Conservation (phyloP, 1,139 yeast genomes). For the Pneumocystis sp. region DNA sequence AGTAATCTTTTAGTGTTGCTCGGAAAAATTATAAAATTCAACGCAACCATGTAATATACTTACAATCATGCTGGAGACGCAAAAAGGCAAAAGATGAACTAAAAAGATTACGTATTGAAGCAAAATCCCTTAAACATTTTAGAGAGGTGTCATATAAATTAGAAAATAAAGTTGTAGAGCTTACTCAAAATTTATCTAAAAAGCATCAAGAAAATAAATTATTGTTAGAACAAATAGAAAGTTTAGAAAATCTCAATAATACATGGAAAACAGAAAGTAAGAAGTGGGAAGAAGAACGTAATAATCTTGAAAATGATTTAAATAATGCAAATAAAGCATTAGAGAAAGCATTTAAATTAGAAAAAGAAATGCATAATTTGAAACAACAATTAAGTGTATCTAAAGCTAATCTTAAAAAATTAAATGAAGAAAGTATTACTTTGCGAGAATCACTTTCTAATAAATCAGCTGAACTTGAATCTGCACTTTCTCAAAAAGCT, state of each 20-base stretch:
- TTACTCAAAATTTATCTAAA: conserved; percentile 67
- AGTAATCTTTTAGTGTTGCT: conserved; percentile 21
- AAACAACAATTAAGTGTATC: conserved; percentile 48
- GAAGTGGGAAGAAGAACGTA: conserved; percentile 19
- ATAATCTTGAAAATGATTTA: conserved; percentile 18
- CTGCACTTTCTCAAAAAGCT: conserved; percentile 30
- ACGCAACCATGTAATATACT: conserved; percentile 43
- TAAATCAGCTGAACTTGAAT: conserved; percentile 52
- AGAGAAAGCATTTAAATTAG: conserved; percentile 26
- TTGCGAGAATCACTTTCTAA: conserved; percentile 43
- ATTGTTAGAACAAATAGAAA: conserved; percentile 46
- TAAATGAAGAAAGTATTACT: conserved; percentile 48
- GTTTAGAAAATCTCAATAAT: conserved; percentile 28
- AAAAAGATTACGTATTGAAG: conserved; percentile 55
- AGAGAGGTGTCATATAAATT: conserved; percentile 83
- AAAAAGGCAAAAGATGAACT: conserved; percentile 55
- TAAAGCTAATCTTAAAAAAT: conserved; percentile 44
- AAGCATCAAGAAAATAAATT: conserved; percentile 70
- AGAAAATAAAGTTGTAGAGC: conserved; percentile 89
- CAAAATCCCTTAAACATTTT: conserved; percentile 77
- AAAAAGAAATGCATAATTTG: conserved; percentile 25
- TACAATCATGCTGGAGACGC: conserved; percentile 70
- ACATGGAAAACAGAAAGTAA: conserved; percentile 24
- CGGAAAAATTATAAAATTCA: conserved; percentile 33
- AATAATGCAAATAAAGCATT: conserved; percentile 32